Base-by-base conservation (phyloP, 2,329 filamentous ascomycete species). In the Nectriaceae sp. region DNA sequence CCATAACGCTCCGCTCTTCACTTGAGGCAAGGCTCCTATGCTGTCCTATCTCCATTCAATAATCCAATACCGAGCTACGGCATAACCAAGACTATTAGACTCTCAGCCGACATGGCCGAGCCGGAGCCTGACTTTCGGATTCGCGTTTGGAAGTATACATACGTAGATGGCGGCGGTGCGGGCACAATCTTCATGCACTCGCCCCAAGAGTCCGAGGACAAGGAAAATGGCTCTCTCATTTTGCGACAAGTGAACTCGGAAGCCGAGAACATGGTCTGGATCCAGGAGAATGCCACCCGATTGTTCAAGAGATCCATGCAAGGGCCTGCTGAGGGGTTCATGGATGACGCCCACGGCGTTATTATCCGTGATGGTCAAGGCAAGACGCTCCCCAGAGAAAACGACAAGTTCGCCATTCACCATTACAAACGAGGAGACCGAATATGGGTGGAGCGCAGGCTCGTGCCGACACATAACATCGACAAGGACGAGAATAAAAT, bases 331-430 rank as follows among this genome's bases (percentile, higher is more conserved):
- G 21, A 45, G n/a, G 31, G 42, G 21, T 21, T 52, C 3, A 42
- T 54, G 43, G 50, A 54, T 15, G 50, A 57, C 13, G 53, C 55
- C 6, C 55, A 57, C 29, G 55, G 53, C 5, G 46, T 57, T 45
- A 46, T 57, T 35, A 22, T 49, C 19, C 53, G 50, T 19, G 50
- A 57, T 36, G 55, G 55, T 4, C 41, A 53, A 3, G 39, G 48
- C 20, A 43, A 16, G 26, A 47, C 44, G n/a, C 40, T 49, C 11
- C 39, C 51, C 3, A 39, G 31, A 13, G 15, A 45, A 4, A 51
- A 42, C 13, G 44, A 53, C 26, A 45, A 19, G 24, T 26, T 40
- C 6, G 22, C 26, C 18, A 40, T 29, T 11, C 37, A 49, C 22
- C 16, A 33, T 4, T 56, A 57, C 39, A 47, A 42, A 13, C 49